Evolutionary conservation across 352 stramenopile species (phyloP).

Genomic region (Thalassiosira exigua): DNA sequence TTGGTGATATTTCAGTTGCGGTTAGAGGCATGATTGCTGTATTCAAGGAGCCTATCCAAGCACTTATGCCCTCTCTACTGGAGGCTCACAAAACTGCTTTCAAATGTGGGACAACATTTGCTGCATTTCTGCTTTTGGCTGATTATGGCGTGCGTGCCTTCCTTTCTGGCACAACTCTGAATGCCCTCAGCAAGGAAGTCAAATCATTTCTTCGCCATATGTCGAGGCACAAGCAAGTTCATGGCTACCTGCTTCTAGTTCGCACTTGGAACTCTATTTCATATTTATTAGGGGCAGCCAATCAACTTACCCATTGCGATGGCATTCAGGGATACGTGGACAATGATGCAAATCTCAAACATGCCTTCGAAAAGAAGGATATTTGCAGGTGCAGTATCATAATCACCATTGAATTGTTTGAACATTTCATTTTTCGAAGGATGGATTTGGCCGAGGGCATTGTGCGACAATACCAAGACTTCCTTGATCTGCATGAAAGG

Average conservation of each 20-base stretch:
- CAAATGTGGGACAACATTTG: neutral
- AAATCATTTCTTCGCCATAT: conserved; percentile 19
- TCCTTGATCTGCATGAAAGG: conserved; percentile 20
- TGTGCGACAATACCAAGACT: conserved; percentile 18
- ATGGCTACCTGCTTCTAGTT: neutral
- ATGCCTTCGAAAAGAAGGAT: neutral
- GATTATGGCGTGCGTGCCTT: conserved; percentile 26
- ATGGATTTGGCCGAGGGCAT: conserved; percentile 11
- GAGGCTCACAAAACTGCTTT: neutral
- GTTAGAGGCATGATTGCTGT: conserved; percentile 23
- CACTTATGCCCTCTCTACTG: neutral
- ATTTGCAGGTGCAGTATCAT: conserved; percentile 9
- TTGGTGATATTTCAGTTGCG: neutral
- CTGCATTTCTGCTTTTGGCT: conserved; percentile 1
- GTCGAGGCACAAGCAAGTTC: neutral
- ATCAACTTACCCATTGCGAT: neutral
- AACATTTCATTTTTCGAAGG: conserved; percentile 34
- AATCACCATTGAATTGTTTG: conserved; percentile 23
- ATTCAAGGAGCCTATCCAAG: conserved; percentile 41
- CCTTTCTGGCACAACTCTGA: conserved; percentile 28
- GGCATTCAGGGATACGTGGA: neutral
- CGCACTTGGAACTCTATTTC: neutral
- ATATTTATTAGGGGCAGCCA: neutral
- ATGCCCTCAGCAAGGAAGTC: conserved; percentile 16
- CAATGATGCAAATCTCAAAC: no score